phyloP scores from a whole-genome alignment of 2,329 filamentous ascomycete genomes.

The Fusarium newnesense region DNA sequence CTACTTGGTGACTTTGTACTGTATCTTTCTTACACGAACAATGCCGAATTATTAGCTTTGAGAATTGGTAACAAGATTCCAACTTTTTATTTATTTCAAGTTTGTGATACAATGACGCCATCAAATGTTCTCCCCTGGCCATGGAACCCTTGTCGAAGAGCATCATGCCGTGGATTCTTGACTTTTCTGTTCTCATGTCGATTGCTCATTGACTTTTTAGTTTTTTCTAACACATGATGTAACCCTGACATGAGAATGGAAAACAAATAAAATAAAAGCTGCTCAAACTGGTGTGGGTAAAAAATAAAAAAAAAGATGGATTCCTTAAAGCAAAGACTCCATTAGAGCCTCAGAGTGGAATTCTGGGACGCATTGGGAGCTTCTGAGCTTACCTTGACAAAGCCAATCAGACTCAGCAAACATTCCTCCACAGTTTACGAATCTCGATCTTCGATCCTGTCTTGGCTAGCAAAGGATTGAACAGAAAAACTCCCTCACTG shows the following conservation, averaged over 20 bases:
- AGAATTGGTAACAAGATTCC: not conserved
- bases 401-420: slow-evolving; percentile 33
- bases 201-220: slow-evolving; percentile 12
- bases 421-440: slow-evolving; percentile 35
- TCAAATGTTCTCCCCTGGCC: slow-evolving; percentile 12
- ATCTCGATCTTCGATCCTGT: slow-evolving; percentile 37
- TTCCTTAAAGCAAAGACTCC: slow-evolving; percentile 17
- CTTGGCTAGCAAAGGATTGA: slow-evolving; percentile 21
- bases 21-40: not conserved
- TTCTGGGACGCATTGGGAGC: slow-evolving; percentile 26
- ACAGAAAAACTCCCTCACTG: slow-evolving; percentile 25
- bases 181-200: not conserved
- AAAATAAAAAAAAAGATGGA: slow-evolving; percentile 4
- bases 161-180: not conserved
- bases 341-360: slow-evolving; percentile 24
- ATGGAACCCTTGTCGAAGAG: not conserved
- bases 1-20: not conserved
- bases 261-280: not conserved
- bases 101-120: slow-evolving; percentile 35
- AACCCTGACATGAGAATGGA: slow-evolving; percentile 1
- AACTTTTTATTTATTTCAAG: not conserved
- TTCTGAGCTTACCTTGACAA: slow-evolving; percentile 33
- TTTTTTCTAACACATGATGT: slow-evolving; percentile 7
- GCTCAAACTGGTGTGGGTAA: not conserved
- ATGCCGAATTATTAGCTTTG: not conserved